A percentile compares a stretch with the other conserved stretches of the same genome.
phyloP scores from a whole-genome alignment of 768 basidiomycete genomes.

The Leucogyrophana mollusca region DNA sequence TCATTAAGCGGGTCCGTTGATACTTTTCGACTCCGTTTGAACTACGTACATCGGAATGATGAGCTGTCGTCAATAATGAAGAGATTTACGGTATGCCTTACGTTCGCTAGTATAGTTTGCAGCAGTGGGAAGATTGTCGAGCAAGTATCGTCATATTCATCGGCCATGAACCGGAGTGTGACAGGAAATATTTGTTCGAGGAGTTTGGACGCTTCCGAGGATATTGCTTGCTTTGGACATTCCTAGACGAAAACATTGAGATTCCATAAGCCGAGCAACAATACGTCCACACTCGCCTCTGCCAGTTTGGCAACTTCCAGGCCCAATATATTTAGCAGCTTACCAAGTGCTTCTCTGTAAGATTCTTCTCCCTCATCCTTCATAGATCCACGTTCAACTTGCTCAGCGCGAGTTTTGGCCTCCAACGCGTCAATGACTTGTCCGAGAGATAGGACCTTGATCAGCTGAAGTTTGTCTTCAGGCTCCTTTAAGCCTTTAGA shows the following conservation, averaged over 20 bases:
- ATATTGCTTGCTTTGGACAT: slow-evolving; percentile 53
- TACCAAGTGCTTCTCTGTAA: slow-evolving; percentile 87
- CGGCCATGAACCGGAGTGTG: slow-evolving; percentile 85
- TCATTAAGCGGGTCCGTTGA: slow-evolving; percentile 63
- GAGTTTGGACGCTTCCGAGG: slow-evolving; percentile 61
- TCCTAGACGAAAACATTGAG: slow-evolving; percentile 43
- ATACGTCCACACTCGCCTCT: slow-evolving; percentile 50
- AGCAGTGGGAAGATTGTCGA: slow-evolving; percentile 83
- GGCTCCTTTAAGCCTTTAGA: slow-evolving; percentile 92
- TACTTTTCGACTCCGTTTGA: slow-evolving; percentile 71
- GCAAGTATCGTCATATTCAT: slow-evolving; percentile 87
- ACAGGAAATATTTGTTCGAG: slow-evolving; percentile 73
- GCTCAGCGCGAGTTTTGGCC: slow-evolving; percentile 66
- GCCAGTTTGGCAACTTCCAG: slow-evolving; percentile 78
- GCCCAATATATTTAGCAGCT: slow-evolving; percentile 78
- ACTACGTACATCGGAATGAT: slow-evolving; percentile 44
- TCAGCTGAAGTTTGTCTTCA: slow-evolving; percentile 82
- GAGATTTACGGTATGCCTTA: slow-evolving; percentile 39
- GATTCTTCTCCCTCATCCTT: slow-evolving; percentile 87
- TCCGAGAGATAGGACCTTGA: slow-evolving; percentile 85
- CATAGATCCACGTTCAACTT: slow-evolving; percentile 61
- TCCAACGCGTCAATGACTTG: slow-evolving; percentile 82
- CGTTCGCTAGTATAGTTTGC: slow-evolving; percentile 68
- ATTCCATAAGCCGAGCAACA: not conserved
- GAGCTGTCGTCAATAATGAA: not conserved